Base-by-base conservation (phyloP, 805 yeast genomes). In the Cyberlindnera xishuangbannaensis region DNA sequence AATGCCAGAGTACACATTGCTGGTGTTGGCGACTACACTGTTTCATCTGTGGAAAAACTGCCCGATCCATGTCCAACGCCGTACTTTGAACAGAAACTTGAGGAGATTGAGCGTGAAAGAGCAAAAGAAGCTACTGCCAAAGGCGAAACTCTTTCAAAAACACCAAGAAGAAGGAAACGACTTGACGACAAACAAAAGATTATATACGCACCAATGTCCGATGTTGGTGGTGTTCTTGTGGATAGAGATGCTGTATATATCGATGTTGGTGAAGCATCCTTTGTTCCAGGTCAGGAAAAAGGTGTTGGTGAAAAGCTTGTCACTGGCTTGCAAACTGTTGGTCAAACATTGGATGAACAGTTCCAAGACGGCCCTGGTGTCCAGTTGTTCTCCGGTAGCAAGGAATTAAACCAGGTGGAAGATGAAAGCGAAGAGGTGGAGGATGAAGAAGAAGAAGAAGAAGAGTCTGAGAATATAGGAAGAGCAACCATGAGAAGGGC, bases 51-150 rank as follows among this genome's bases (percentile, higher is more conserved):
- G 14, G 97, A 92, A 58, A 83, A 85, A 48, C 67, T 92, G 34
- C 97, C 97, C 3, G 99, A 92, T 65, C 99, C 99, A 14, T 94
- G 98, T 56, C 98, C 99, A 19, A 90, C 98, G 0, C 99, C 99
- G 3, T 83, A 74, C 51, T 86, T 69, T 47, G 94, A 87, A 56
- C 95, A 87, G 56, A 81, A 73, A 48, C 63, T 86, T 24, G 95
- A 84, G 43, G 96, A 86, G 25, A 54, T 71, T 25, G 92, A 83
- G 61, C 66, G 90, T 51, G 94, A 84, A 51, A 73, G 67, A 41
- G 73, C 76, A 27, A 80, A 78, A 50, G 64, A 68, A 30, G 81
- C 82, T n/a, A 75, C 71, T 7, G 79, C 69, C 31, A 69, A 70
- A 15, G 83, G 82, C 8, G 76, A 71, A 36, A 59, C 62, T 4